phyloP scores from a whole-genome alignment of 768 basidiomycete species.

The Boletus reticulatus region DNA sequence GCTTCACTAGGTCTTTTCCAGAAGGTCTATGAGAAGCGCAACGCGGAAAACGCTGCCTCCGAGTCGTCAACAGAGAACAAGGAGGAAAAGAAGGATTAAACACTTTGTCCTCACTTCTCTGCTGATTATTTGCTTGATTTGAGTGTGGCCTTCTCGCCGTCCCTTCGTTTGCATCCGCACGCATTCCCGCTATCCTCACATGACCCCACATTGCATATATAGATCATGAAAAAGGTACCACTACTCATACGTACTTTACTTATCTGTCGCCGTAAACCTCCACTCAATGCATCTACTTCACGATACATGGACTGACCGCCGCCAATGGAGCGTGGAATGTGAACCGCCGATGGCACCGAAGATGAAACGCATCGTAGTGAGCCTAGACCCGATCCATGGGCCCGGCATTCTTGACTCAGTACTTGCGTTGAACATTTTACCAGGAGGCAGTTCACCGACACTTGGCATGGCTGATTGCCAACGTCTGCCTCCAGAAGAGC shows the following conservation, averaged over 20 bases:
- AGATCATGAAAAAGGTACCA: conserved; percentile 31
- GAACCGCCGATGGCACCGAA: too few relatives aligned
- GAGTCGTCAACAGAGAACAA: conserved; percentile 43
- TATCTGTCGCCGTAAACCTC: conserved; percentile 9
- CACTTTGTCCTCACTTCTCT: neutral
- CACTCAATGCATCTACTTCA: conserved; percentile 20
- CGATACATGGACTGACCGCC: neutral
- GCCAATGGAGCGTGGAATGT: too few relatives aligned
- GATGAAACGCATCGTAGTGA: too few relatives aligned
- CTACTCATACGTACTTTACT: conserved; percentile 25
- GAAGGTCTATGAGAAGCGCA: conserved; percentile 94
- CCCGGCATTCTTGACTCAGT: too few relatives aligned
- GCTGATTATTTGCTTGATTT: conserved; percentile 5
- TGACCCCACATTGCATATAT: conserved; percentile 26
- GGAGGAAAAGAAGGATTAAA: conserved; percentile 85
- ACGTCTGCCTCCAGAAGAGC: too few relatives aligned
- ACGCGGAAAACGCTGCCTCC: conserved; percentile 61
- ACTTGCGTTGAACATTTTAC: too few relatives aligned
- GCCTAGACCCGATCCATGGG: too few relatives aligned
- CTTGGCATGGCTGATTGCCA: too few relatives aligned
- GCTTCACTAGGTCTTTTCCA: conserved; percentile 97
- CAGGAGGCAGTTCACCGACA: too few relatives aligned
- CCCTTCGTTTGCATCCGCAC: conserved; percentile 25
- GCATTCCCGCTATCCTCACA: conserved; percentile 1
- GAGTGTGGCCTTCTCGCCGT: conserved; percentile 15